Evolutionary conservation across 345 rosid genomes (phyloP), one percentile per base, ranked within the genome.

Genomic region (Melastoma malabathricum): DNA sequence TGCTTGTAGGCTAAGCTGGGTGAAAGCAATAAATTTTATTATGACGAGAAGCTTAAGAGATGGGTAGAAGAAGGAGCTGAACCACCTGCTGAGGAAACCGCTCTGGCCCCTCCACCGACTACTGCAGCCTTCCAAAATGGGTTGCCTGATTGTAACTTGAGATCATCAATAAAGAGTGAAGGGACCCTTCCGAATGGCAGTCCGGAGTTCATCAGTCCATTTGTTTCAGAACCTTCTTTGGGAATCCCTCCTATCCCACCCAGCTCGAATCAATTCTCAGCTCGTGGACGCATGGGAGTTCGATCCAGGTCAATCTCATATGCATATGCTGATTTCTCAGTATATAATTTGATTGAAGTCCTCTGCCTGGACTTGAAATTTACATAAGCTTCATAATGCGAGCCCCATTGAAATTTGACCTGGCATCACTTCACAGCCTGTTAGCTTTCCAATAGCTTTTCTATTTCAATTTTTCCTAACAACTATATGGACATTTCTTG

Each of bases 1-100:
- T 34, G 41, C 12, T 8, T 75, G 68, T 67, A 93, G 99, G 99
- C 99, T 50, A 93, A 93, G 67, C 57, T 93, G 73, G 99, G 99
- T 13, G 92, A 75, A 18, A 78, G 59, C 64, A 93, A 93, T 67
- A 83, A 81, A 62, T 93, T 93, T 61, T 82, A 88, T 48, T 93
- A 79, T 46, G 97, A 93, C 47, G 97, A 85, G 59, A 88, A 88
- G 54, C 89, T 81, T 19, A 93, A 88, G 79, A 81, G 89, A 79
- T 88, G 99, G 99, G 89, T 88, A 53, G 96, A 93, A 75, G 94
- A 75, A 75, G 99, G 99, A 52, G 99, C 64, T 46, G 92, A 78
- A 56, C 81, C 87, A 44, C 82, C 92, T 51, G 82, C 94, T 18
- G 92, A 85, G 64, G 94, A 83, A 71, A 63, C 90, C 44, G 80